Evolutionary conservation across 805 yeast genomes (phyloP).

Genomic region (Phaffomyces thermotolerans): DNA sequence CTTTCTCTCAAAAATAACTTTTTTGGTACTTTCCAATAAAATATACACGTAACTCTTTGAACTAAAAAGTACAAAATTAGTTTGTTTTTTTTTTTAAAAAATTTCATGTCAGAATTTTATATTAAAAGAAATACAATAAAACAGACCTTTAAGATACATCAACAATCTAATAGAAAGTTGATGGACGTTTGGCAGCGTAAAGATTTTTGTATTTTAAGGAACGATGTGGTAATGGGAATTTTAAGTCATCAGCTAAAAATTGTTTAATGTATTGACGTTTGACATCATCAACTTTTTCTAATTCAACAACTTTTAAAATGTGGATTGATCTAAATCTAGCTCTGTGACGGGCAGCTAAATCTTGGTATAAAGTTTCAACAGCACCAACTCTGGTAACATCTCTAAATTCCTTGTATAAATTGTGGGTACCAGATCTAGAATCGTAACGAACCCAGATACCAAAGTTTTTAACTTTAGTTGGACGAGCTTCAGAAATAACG

Average conservation of each 20-base stretch:
- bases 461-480: constrained; percentile 99
- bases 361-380: constrained; percentile 97
- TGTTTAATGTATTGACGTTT: constrained; percentile 99
- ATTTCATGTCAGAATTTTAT: constrained; percentile 8
- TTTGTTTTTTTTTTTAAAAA: neutral
- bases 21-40: constrained; percentile 5
- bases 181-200: constrained; percentile 89
- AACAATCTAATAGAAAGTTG: constrained; percentile 82
- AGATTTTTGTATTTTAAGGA: constrained; percentile 82
- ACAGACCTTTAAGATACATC: constrained; percentile 3
- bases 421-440: constrained; percentile 99
- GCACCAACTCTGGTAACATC: constrained; percentile 99
- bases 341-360: constrained; percentile 99
- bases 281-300: constrained; percentile 95
- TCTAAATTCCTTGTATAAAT: constrained; percentile 99
- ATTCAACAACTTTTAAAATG: constrained; percentile 98
- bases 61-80: neutral
- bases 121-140: constrained; percentile 6
- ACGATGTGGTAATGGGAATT: constrained; percentile 99
- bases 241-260: constrained; percentile 89
- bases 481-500: constrained; percentile 88
- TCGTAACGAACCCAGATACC: constrained; percentile 99
- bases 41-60: constrained; percentile 2
- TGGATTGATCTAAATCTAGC: constrained; percentile 99
- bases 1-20: neutral